Evolutionary conservation across 169 alveolate genomes (phyloP).

Genomic region (Eimeria sp.): DNA sequence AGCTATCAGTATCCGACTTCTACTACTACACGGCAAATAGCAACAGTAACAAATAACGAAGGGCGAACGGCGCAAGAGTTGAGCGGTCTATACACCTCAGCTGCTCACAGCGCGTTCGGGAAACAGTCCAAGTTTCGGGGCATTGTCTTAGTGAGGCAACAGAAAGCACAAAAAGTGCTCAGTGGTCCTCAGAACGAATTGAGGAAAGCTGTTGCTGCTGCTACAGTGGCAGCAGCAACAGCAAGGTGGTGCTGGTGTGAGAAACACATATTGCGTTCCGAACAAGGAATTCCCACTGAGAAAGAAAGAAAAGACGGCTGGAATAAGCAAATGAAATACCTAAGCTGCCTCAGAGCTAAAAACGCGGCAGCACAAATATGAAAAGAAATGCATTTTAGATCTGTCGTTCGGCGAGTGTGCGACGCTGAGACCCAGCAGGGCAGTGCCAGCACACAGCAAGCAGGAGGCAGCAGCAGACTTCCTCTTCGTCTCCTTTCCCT

Average conservation of each 20-base stretch:
- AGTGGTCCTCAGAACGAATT: conserved; percentile 36
- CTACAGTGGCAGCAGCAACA: conserved; percentile 32
- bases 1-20: not conserved
- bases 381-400: not conserved
- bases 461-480: not conserved
- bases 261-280: not conserved
- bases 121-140: not conserved
- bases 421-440: not conserved
- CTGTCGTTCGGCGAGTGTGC: not conserved
- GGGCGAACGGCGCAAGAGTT: not conserved
- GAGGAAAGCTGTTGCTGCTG: conserved; percentile 16
- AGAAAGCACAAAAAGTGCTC: not conserved
- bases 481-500: not conserved
- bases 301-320: not conserved
- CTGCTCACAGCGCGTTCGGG: conserved; percentile 14
- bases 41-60: not conserved
- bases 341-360: not conserved
- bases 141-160: not conserved
- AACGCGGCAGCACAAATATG: not conserved
- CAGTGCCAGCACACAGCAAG: not conserved
- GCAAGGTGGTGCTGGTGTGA: not conserved
- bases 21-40: not conserved
- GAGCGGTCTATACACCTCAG: conserved; percentile 15
- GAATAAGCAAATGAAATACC: not conserved
- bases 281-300: conserved; percentile 1